Evolutionary conservation across 108 stramenopile species (phyloP).

Genomic region (Nitzschia palea): DNA sequence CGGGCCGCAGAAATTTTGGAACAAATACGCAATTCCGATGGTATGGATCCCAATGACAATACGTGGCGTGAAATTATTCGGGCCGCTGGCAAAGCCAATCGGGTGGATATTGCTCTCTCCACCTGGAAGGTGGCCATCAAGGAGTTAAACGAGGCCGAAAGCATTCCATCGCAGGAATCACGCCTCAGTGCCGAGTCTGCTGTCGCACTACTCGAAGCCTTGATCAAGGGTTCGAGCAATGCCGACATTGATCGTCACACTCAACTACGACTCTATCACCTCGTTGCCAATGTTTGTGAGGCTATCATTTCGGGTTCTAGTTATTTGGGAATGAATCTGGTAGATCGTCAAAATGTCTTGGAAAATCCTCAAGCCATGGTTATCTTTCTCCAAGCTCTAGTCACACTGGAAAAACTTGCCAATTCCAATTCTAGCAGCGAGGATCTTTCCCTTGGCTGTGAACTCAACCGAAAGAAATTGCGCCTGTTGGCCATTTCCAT

Average conservation of each 20-base stretch:
- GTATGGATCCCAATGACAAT: constrained; percentile 59
- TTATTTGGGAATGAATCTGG: constrained; percentile 22
- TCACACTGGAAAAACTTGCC: constrained; percentile 4
- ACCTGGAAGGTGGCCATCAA: constrained; percentile 59
- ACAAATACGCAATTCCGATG: constrained; percentile 46
- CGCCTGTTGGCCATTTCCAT: constrained; percentile 14
- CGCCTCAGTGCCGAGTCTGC: constrained; percentile 10
- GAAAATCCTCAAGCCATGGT: constrained; percentile 22
- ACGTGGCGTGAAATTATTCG: constrained; percentile 69
- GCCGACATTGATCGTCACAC: constrained; percentile 19
- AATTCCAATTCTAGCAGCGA: background rate
- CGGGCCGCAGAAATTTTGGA: constrained; percentile 54
- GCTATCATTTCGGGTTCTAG: constrained; percentile 11
- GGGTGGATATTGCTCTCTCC: constrained; percentile 52
- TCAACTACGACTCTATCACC: constrained; percentile 14
- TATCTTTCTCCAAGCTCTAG: constrained; percentile 26
- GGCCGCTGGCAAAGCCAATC: constrained; percentile 56
- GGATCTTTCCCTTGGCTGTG: background rate
- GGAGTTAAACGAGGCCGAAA: constrained; percentile 23
- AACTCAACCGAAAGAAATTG: constrained; percentile 4
- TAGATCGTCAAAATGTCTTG: constrained; percentile 7
- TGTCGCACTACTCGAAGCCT: constrained; percentile 7
- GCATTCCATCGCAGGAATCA: background rate
- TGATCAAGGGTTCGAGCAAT: constrained; percentile 11
- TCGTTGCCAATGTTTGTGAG: constrained; percentile 23